Evolutionary conservation across 1,139 yeast genomes (phyloP).

Genomic region (Blastobotrys illinoisensis): DNA sequence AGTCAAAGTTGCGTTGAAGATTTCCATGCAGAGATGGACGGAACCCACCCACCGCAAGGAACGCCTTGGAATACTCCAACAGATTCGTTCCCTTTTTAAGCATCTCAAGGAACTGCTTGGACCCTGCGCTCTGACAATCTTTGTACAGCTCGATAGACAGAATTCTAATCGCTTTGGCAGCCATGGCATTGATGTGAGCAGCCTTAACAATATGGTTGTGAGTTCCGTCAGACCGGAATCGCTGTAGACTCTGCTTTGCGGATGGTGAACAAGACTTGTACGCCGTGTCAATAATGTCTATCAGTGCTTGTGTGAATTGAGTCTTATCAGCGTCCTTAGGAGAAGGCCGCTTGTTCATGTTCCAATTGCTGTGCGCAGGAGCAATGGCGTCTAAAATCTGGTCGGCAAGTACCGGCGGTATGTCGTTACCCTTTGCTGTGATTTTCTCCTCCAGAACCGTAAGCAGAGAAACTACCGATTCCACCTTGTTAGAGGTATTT

Average conservation of each 20-base stretch:
- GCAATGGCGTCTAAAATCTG: slow-evolving; percentile 29
- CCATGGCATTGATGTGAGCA: slow-evolving; percentile 52
- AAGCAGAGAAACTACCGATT: slow-evolving; percentile 39
- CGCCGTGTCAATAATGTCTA: slow-evolving; percentile 6
- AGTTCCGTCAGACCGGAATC: neutral
- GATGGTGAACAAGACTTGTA: neutral
- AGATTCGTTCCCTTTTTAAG: slow-evolving; percentile 1
- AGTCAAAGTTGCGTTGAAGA: slow-evolving; percentile 42
- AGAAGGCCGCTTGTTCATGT: slow-evolving; percentile 14
- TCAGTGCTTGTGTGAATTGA: slow-evolving; percentile 7
- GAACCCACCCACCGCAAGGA: slow-evolving; percentile 38
- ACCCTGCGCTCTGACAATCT: slow-evolving; percentile 16
- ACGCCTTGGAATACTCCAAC: slow-evolving; percentile 31
- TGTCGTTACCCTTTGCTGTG: slow-evolving; percentile 38
- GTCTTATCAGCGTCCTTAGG: slow-evolving; percentile 2
- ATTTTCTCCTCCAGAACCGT: slow-evolving; percentile 54
- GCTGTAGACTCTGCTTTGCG: slow-evolving; percentile 1
- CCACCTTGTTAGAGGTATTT: slow-evolving; percentile 27
- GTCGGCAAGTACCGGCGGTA: slow-evolving; percentile 18
- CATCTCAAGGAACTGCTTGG: slow-evolving; percentile 4
- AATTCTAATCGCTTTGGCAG: slow-evolving; percentile 67
- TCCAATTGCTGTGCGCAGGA: slow-evolving; percentile 33
- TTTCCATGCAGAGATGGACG: slow-evolving; percentile 44
- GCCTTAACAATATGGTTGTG: slow-evolving; percentile 34
- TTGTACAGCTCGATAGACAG: slow-evolving; percentile 69